Conservation (phyloP, 2,329 filamentous ascomycete species). For the Fusarium cyanostomum region DNA sequence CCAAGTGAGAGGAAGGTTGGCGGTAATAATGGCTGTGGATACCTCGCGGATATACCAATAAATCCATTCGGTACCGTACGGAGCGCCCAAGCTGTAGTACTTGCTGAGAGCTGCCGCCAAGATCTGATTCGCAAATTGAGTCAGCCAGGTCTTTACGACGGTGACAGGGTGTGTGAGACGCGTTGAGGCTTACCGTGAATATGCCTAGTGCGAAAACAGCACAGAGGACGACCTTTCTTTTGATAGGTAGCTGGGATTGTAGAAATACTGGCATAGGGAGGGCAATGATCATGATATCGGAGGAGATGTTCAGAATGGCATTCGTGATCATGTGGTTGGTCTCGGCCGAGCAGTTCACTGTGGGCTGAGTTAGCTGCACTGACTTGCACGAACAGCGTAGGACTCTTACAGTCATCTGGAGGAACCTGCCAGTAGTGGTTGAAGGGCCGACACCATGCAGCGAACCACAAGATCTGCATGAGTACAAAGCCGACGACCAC, state of each 20-base stretch:
- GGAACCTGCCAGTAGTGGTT: constrained; percentile 59
- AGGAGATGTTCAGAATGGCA: constrained; percentile 65
- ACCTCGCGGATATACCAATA: constrained; percentile 59
- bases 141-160: not conserved
- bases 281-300: constrained; percentile 65
- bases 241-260: constrained; percentile 57
- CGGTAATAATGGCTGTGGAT: constrained; percentile 55
- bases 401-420: constrained; percentile 52
- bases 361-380: fast-evolving
- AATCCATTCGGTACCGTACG: constrained; percentile 52
- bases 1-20: constrained; percentile 57
- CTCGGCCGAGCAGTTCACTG: constrained; percentile 59
- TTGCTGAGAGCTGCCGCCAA: constrained; percentile 48
- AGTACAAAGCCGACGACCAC: constrained; percentile 53
- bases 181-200: constrained; percentile 51
- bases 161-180: fast-evolving
- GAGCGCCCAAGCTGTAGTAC: constrained; percentile 53
- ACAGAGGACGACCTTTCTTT: constrained; percentile 62
- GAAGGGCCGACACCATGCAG: constrained; percentile 64
- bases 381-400: not conserved
- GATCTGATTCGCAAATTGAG: constrained; percentile 12
- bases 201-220: constrained; percentile 55
- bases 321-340: constrained; percentile 66
- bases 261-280: constrained; percentile 64
- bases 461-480: constrained; percentile 60